Percentiles rank a stretch among this genome's conserved stretches.
phyloP scores from a whole-genome alignment of 2,329 filamentous ascomycete species.

The Paraconiothyrium brasiliense region DNA sequence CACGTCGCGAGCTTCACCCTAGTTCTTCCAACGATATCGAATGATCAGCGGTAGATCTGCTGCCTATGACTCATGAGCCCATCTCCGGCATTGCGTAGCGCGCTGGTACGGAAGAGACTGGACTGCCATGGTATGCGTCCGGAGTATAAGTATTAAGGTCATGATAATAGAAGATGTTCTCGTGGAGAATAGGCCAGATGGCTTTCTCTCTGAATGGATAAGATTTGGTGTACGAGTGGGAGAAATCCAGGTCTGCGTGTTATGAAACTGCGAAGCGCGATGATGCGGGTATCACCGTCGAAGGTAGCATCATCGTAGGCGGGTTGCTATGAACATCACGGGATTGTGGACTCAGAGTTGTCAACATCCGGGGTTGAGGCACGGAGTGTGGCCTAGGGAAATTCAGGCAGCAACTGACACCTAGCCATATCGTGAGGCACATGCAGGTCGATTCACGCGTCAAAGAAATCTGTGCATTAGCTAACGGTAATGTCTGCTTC shows the following conservation, averaged over 20 bases:
- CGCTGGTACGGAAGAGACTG: not conserved
- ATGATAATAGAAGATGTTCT: not conserved
- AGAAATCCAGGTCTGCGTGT: not conserved
- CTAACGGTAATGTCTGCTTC: not conserved
- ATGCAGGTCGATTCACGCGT: not conserved
- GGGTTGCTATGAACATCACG: not conserved
- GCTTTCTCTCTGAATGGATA: not conserved
- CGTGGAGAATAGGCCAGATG: not conserved
- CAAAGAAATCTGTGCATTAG: not conserved
- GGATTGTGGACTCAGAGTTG: not conserved
- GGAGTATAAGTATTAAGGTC: not conserved
- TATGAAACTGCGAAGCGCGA: not conserved
- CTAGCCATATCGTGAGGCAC: not conserved
- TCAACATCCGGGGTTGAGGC: not conserved
- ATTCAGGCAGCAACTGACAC: not conserved
- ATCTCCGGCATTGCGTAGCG: not conserved
- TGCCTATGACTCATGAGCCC: not conserved
- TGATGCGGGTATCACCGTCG: not conserved
- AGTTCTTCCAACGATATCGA: not conserved
- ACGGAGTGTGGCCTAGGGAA: not conserved
- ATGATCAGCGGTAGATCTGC: not conserved
- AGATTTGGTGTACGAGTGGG: not conserved
- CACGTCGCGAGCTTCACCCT: not conserved
- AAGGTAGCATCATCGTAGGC: not conserved
- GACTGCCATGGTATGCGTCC: not conserved